Percentiles rank a stretch among this genome's conserved stretches.
Conservation (phyloP, 108 stramenopile species). For the Cyclotella cryptica region DNA sequence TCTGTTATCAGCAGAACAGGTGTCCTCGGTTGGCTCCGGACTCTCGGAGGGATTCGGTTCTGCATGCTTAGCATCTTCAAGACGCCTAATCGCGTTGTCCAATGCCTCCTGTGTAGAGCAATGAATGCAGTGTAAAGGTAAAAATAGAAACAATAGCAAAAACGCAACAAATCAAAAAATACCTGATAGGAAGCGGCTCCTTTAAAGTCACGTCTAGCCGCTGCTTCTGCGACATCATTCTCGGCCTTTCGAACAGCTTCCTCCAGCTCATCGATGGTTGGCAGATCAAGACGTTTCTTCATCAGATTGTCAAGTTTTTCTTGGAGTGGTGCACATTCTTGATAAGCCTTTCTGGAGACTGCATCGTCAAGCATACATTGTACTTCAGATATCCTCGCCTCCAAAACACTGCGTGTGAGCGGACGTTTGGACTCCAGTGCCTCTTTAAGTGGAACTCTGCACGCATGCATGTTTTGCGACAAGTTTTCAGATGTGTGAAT, state of each 20-base stretch:
- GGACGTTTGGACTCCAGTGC: conserved; percentile 77
- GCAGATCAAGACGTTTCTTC: conserved; percentile 67
- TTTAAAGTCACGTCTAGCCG: conserved; percentile 73
- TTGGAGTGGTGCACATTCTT: conserved; percentile 80
- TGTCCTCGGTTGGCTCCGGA: conserved; percentile 23
- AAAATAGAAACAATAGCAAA: neutral
- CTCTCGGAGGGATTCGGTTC: conserved; percentile 32
- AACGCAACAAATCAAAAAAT: neutral
- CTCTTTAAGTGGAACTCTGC: conserved; percentile 59
- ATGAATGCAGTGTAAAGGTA: neutral
- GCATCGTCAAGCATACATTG: conserved; percentile 71
- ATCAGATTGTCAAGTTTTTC: conserved; percentile 69
- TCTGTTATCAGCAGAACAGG: conserved; percentile 5
- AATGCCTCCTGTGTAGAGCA: conserved; percentile 36
- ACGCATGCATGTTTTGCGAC: neutral
- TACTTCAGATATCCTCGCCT: conserved; percentile 66
- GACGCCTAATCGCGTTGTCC: conserved; percentile 61
- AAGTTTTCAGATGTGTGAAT: conserved; percentile 5
- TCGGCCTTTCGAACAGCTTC: conserved; percentile 66
- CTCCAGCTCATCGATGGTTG: conserved; percentile 79
- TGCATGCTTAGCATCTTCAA: conserved; percentile 57
- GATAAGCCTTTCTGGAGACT: conserved; percentile 69
- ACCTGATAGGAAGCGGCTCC: conserved; percentile 68
- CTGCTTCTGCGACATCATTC: conserved; percentile 66
- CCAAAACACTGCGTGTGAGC: conserved; percentile 74